Percentiles rank a stretch among this genome's conserved stretches.
Evolutionary conservation across 345 rosid genomes (phyloP).

Genomic region (Erodium maritimum): DNA sequence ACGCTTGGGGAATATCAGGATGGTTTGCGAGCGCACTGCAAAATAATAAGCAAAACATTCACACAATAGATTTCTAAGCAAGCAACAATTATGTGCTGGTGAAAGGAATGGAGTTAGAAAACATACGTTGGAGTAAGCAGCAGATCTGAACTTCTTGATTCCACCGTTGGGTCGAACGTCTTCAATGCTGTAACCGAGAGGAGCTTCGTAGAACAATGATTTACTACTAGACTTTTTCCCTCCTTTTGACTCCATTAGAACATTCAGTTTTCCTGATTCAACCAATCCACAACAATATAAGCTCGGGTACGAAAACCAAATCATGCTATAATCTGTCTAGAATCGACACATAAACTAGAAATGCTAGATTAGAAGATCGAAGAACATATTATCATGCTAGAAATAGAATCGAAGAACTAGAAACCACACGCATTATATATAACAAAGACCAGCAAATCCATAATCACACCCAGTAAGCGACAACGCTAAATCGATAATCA

Average conservation of each 20-base stretch:
- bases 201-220: constrained; percentile 69
- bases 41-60: neutral
- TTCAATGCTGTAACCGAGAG: constrained; percentile 86
- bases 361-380: too few species aligned
- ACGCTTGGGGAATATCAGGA: constrained; percentile 32
- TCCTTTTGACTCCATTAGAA: constrained; percentile 79
- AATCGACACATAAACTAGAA: too few species aligned
- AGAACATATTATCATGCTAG: too few species aligned
- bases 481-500: too few species aligned
- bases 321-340: too few species aligned
- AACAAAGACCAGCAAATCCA: too few species aligned
- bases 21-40: constrained; percentile 66
- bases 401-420: too few species aligned
- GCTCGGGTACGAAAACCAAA: neutral
- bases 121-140: constrained; percentile 88
- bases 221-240: constrained; percentile 63
- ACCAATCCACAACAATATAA: neutral
- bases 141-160: constrained; percentile 83
- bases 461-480: too few species aligned
- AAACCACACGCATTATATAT: too few species aligned
- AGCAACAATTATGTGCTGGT: neutral
- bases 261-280: constrained; percentile 41
- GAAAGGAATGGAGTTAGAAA: neutral
- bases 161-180: constrained; percentile 87
- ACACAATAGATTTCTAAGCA: too few species aligned